phyloP scores from a whole-genome alignment of 2,329 filamentous ascomycete genomes.

The Fusarium floridanum region DNA sequence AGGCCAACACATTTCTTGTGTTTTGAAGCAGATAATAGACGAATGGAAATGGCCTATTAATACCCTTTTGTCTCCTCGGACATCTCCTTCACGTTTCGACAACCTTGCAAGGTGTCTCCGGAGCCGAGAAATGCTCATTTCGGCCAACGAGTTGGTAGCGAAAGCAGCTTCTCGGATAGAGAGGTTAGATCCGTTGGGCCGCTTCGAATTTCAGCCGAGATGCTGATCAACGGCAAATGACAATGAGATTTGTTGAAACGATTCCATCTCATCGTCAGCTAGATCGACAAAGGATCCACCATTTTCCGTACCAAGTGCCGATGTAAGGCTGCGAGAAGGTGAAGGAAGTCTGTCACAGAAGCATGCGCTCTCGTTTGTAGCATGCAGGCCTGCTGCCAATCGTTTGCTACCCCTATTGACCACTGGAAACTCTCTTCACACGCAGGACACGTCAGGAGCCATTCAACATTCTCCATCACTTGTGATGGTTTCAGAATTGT shows the following conservation, averaged over 20 bases:
- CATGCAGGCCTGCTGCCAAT: not conserved
- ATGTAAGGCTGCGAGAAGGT: not conserved
- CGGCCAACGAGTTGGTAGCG: not conserved
- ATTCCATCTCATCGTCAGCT: not conserved
- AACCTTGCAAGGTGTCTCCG: not conserved
- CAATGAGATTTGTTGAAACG: not conserved
- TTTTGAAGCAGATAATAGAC: not conserved
- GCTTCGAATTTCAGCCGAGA: not conserved
- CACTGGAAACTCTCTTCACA: not conserved
- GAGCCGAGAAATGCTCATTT: not conserved
- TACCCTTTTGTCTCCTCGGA: not conserved
- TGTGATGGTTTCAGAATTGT: not conserved
- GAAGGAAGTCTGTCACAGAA: not conserved
- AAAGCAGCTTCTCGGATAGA: not conserved
- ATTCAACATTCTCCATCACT: not conserved
- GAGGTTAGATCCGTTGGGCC: not conserved
- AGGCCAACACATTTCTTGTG: not conserved
- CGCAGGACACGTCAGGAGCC: not conserved
- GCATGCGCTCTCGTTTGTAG: not conserved
- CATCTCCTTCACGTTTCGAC: not conserved
- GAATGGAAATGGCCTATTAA: not conserved
- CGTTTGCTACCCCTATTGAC: not conserved
- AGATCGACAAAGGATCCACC: not conserved
- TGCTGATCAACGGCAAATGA: not conserved
- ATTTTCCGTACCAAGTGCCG: not conserved